Base-by-base conservation (phyloP, 768 basidiomycete species). In the Boletus edulis region DNA sequence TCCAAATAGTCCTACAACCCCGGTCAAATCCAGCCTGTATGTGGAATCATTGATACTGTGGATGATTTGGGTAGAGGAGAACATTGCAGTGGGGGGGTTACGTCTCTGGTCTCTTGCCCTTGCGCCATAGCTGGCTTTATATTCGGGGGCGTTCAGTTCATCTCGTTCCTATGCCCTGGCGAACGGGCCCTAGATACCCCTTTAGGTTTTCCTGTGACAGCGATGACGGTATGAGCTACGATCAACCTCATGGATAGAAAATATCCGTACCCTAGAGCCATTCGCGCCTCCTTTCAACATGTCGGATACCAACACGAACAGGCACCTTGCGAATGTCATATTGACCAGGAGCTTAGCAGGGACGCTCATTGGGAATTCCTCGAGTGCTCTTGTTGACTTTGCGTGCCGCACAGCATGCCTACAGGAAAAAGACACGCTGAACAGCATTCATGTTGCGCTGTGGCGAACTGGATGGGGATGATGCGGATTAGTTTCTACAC, bases 1-100 rank as follows among this genome's bases (percentile, higher is more conserved):
- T 34, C 73, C 72, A 5, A 75, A 65, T 29, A 75, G 62, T 5
- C 67, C 71, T 4, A 65, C 69, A 15, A 72, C 65, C 14, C 70
- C 71, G 9, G 62, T 55, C 34, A 49, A 27, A 47, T 70, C 64
- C 15, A 73, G 58, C 20, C 44, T 69, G 56, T 57, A 64, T 13
- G 49, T 55, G 44, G 52, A 38, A 3, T 14, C 4, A 29, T 68
- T 63, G 53, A 58, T 40, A 1, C 0, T 29, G 3, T 58, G 40
- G 41, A 68, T 41, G 29, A 55, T 10, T 29, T 66, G 56, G 27
- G 12, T 0, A 10, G 62, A 18, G 40, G 65, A 60, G 20, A 2
- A 31, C 66, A 68, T 66, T 27, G 49, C 27, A 5, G n/a, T 34
- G 18, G 44, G 49, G 9, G 3, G 34, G 39, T 34, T 2, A 6